These are phyloP conservation scores for Suillus placidus DNA, from an alignment of 768 basidiomycete genomes.

Conservation along the genomic window DNA sequence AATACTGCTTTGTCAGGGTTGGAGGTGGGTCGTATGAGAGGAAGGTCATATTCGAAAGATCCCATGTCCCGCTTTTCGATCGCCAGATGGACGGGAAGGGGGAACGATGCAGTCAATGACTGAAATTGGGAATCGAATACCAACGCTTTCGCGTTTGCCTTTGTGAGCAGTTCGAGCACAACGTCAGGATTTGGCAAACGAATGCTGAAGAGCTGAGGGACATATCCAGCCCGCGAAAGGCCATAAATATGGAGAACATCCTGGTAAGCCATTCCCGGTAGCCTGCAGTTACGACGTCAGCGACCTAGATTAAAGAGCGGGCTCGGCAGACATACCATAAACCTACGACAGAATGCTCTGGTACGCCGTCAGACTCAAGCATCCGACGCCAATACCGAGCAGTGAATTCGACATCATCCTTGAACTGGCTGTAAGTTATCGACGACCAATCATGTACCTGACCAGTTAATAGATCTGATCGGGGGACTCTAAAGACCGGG, in stretches of 20 bases:
- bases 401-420: constrained; percentile 61
- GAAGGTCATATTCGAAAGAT: constrained; percentile 42
- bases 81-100: constrained; percentile 52
- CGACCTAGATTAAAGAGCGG: constrained; percentile 6
- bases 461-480: constrained; percentile 44
- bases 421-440: constrained; percentile 68
- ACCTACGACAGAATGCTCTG: constrained; percentile 63
- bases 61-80: constrained; percentile 43
- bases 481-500: constrained; percentile 65
- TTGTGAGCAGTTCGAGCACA: constrained; percentile 68
- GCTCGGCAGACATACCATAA: constrained; percentile 57
- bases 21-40: constrained; percentile 40
- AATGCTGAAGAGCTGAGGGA: constrained; percentile 78
- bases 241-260: constrained; percentile 78
- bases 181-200: constrained; percentile 74
- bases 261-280: constrained; percentile 70
- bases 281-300: constrained; percentile 45
- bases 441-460: constrained; percentile 56
- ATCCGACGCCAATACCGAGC: constrained; percentile 64
- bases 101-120: constrained; percentile 44
- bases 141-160: constrained; percentile 63
- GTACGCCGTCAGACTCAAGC: constrained; percentile 50
- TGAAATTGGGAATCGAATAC: constrained; percentile 64
- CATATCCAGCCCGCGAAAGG: constrained; percentile 73
- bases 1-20: constrained; percentile 52